Evolutionary conservation across 2,329 filamentous ascomycete genomes (phyloP).

Genomic region (Whalleya microplaca): DNA sequence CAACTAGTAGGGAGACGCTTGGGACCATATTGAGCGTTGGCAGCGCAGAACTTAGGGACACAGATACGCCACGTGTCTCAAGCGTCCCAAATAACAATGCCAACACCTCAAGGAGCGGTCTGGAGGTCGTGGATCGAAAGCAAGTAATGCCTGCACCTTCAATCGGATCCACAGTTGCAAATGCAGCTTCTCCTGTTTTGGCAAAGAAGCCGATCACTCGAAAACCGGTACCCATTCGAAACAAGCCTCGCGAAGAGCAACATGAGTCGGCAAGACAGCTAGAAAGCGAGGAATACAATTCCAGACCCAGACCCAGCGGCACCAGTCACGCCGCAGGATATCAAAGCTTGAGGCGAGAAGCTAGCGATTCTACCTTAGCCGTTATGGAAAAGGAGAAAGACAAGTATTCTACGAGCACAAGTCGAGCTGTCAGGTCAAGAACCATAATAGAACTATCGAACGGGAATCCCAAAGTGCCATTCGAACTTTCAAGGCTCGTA

Average conservation of each 20-base stretch:
- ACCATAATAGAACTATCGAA: slow-evolving; percentile 38
- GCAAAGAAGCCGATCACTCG: slow-evolving; percentile 36
- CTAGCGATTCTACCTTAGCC: background rate
- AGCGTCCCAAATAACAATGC: background rate
- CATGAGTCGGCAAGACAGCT: background rate
- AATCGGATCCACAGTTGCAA: slow-evolving; percentile 26
- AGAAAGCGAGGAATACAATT: background rate
- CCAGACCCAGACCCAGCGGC: background rate
- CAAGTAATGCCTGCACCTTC: slow-evolving; percentile 20
- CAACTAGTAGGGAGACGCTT: slow-evolving; percentile 51
- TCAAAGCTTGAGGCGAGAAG: background rate
- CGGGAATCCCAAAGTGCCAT: slow-evolving; percentile 26
- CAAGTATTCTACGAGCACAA: slow-evolving; percentile 9
- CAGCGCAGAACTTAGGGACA: slow-evolving; percentile 44
- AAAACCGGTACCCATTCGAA: slow-evolving; percentile 37
- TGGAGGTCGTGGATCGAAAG: slow-evolving; percentile 11
- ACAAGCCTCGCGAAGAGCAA: background rate
- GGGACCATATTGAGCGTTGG: slow-evolving; percentile 56
- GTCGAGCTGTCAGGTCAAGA: slow-evolving; percentile 23
- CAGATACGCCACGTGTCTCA: slow-evolving; percentile 15
- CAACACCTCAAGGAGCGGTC: slow-evolving; percentile 1
- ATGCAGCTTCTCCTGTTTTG: slow-evolving; percentile 35
- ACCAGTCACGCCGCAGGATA: background rate
- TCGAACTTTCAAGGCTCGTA: slow-evolving; percentile 15
- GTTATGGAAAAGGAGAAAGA: slow-evolving; percentile 18